These are phyloP conservation scores for Jaenimonas drosophilae DNA, from an alignment of 208 protist species.

Conservation along the genomic window DNA sequence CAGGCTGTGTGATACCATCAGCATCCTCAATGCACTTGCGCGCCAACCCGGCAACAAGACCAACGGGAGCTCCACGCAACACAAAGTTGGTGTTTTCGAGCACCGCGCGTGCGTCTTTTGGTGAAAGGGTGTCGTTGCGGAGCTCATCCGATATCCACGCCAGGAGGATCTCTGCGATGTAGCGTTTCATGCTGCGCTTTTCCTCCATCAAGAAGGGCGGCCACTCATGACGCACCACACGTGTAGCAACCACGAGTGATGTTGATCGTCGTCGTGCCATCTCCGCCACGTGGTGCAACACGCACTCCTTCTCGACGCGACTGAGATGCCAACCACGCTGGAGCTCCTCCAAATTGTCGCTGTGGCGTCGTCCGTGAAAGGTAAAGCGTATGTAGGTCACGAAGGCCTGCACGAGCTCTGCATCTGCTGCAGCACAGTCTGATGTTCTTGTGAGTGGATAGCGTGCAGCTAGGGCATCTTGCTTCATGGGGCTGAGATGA, in stretches of 20 bases:
- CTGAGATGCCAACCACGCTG: no score
- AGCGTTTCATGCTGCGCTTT: conserved; percentile 19
- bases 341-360: no score
- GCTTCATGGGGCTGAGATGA: no score
- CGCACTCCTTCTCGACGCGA: no score
- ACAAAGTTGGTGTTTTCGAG: conserved; percentile 22
- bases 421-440: no score
- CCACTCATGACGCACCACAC: conserved; percentile 43
- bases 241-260: conserved; percentile 28
- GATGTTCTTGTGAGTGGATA: no score
- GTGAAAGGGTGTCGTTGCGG: conserved; percentile 6
- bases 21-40: conserved; percentile 25
- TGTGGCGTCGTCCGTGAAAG: no score
- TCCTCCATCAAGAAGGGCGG: conserved; percentile 15
- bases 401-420: no score
- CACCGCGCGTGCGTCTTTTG: conserved; percentile 28
- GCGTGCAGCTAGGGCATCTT: no score
- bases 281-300: no score
- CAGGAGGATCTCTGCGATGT: conserved; percentile 16
- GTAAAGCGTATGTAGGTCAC: no score
- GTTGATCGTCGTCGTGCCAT: no score
- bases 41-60: conserved; percentile 38
- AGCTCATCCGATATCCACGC: conserved; percentile 40
- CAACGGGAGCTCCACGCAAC: conserved; percentile 3
- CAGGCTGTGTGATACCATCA: conserved; percentile 11